Base-by-base conservation (phyloP, 495 filamentous ascomycete species). In the Xylaria sp. region DNA sequence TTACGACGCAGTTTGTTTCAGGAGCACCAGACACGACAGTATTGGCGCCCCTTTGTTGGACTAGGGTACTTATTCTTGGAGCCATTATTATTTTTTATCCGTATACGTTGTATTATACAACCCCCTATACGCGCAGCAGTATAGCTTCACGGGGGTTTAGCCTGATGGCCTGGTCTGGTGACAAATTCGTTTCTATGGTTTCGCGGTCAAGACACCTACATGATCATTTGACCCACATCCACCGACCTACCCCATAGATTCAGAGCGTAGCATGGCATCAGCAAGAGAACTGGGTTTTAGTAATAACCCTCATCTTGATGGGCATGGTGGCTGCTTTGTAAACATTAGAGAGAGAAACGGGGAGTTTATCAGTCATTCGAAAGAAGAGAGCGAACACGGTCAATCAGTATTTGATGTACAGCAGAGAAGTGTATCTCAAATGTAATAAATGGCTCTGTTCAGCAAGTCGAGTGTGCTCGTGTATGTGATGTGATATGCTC, bases 61-160 rank as follows among this genome's bases (percentile, higher is more conserved):
- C 37, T 76, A 73, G 67, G 64, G 67, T 69, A 33, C 64, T 70
- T 62, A 43, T 35, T 69, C 15, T 55, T 69, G 48, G 44, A 72
- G 63, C 68, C 73, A 55, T 66, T 61, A 55, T 66, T 61, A 65
- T 67, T 63, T 53, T 66, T 43, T 43, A 31, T 71, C 29, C 69
- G 50, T 78, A 76, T 67, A 74, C 19, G 70, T 75, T 78, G 75
- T 78, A 76, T 76, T 78, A 70, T 72, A 46, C 67, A 26, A 70
- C 71, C 72, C 40, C 59, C 21, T 53, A 71, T 70, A 50, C 61
- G 24, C 52, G 5, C 52, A 55, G 52, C 31, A 24, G 17, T 14
- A 24, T 55, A 17, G 52, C 52, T 29, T 55, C 24, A 2, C 52
- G 52, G 52, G 52, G 14, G 8, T 5, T 52, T 55, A 31, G 31